Evolutionary conservation across 495 filamentous ascomycete genomes (phyloP).

Genomic region (Aspergillus egyptiacus): DNA sequence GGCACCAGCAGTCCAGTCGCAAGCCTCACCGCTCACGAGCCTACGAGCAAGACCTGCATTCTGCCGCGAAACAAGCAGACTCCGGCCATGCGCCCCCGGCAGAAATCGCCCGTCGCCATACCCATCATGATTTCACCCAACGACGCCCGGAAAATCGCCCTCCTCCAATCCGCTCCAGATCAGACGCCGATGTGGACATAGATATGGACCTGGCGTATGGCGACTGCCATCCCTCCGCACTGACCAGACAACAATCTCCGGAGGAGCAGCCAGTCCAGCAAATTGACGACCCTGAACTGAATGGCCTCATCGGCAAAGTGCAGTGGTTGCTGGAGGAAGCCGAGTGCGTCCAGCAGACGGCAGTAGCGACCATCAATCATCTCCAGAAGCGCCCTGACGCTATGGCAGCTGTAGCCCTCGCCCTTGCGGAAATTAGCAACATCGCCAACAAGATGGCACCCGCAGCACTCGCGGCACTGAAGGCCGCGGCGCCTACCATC

Average conservation of each 20-base stretch:
- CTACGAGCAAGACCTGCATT: slow-evolving; percentile 35
- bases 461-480: slow-evolving; percentile 64
- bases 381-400: slow-evolving; percentile 89
- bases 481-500: slow-evolving; percentile 71
- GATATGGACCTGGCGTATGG: slow-evolving; percentile 88
- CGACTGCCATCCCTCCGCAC: slow-evolving; percentile 35
- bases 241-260: slow-evolving; percentile 31
- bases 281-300: slow-evolving; percentile 52
- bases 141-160: slow-evolving; percentile 25
- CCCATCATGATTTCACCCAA: slow-evolving; percentile 33
- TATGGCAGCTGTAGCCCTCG: slow-evolving; percentile 88
- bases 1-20: slow-evolving; percentile 30
- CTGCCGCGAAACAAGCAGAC: slow-evolving; percentile 14
- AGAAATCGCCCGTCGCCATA: slow-evolving; percentile 44
- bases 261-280: slow-evolving; percentile 16
- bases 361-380: slow-evolving; percentile 72
- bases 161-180: slow-evolving; percentile 30
- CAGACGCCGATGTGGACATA: slow-evolving; percentile 71
- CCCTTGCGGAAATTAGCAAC: slow-evolving; percentile 83
- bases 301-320: slow-evolving; percentile 59
- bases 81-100: slow-evolving; percentile 20
- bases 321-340: slow-evolving; percentile 74
- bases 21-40: slow-evolving; percentile 21
- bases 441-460: slow-evolving; percentile 81
- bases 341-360: slow-evolving; percentile 81